Evolutionary conservation across 148 eudicot species (phyloP), one percentile per base, ranked within the genome.

Genomic region (Vaccinium vitisidaea): DNA sequence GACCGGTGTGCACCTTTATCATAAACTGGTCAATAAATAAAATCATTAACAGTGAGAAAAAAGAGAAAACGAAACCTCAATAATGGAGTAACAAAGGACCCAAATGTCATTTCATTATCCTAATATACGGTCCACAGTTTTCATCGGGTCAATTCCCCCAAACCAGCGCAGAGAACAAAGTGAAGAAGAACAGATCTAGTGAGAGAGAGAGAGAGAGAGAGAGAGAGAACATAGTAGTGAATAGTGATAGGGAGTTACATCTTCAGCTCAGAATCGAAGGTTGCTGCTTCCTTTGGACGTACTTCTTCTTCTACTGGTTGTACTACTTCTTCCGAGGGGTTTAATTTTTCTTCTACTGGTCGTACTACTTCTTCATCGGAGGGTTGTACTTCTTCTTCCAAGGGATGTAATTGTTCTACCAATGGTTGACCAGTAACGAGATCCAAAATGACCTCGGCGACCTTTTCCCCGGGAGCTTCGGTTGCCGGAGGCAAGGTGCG

Each of bases 401-500:
- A 49, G 58, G 18, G 36, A 19, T 23, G 77, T 11, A 80, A 19
- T 30, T 46, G 76, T 32, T 86, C 88, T 15, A 21, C 79, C 27
- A 85, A 87, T 53, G 89, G 88, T 84, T 87, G 90, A 0, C 93
- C 92, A 10, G 98, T 93, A 6, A 95, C 98, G 78, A 79, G 92
- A 82, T 91, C 93, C 88, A 95, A 54, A 81, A 95, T 80, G 11
- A 92, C 97, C 79, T 92, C 97, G 27, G 90, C 98, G 21, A 95
- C 89, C 86, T 90, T 91, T 71, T 92, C 92, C 12, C 91, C 95
- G 85, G 91, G 82, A 82, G 49, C 87, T 19, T 88, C 91, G 48
- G 89, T 39, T 2, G 75, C 76, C 69, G 88, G 94, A 30, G 98
- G 95, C 11, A 94, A 83, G 14, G 89, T 88, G 65, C 90, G 88